Percentiles rank a stretch among this genome's conserved stretches.
Conservation (phyloP, 2,329 filamentous ascomycete species). For the Xylaria sp. region DNA sequence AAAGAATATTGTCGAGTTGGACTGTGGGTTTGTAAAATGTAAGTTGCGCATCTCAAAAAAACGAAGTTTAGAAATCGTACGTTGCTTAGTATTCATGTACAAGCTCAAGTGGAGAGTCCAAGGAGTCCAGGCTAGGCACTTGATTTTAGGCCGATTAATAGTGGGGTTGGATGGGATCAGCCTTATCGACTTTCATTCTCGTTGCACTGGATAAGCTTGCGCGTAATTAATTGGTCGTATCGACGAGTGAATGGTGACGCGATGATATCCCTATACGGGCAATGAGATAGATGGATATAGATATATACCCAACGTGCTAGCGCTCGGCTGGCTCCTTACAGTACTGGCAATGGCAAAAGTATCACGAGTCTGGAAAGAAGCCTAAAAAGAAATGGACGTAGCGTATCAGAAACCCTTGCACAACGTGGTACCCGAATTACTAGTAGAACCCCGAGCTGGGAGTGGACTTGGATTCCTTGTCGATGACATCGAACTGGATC, state of each 20-base stretch:
- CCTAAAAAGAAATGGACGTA: neutral
- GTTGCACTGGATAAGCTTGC: constrained; percentile 10
- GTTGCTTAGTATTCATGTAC: neutral
- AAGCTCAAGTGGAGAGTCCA: neutral
- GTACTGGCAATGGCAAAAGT: too few species aligned
- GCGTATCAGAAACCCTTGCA: constrained; percentile 5
- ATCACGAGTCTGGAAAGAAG: neutral
- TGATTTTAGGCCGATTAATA: neutral
- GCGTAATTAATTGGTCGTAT: constrained; percentile 14
- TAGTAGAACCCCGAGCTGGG: neutral
- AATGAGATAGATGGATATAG: neutral
- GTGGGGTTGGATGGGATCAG: constrained; percentile 26
- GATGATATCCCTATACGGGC: constrained; percentile 13
- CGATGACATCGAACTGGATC: constrained; percentile 3
- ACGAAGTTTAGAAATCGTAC: neutral
- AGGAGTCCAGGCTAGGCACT: neutral
- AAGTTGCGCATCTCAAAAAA: neutral
- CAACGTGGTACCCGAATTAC: neutral
- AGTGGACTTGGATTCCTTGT: constrained; percentile 9
- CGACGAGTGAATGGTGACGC: constrained; percentile 15
- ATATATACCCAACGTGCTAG: too few species aligned
- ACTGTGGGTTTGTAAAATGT: neutral
- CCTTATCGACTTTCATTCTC: constrained; percentile 12
- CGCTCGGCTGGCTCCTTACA: too few species aligned
- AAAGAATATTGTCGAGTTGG: neutral